A percentile compares a stretch with the other conserved stretches of the same genome.
Conservation (phyloP, 306 rosid genomes). For the Abrus precatorius region DNA sequence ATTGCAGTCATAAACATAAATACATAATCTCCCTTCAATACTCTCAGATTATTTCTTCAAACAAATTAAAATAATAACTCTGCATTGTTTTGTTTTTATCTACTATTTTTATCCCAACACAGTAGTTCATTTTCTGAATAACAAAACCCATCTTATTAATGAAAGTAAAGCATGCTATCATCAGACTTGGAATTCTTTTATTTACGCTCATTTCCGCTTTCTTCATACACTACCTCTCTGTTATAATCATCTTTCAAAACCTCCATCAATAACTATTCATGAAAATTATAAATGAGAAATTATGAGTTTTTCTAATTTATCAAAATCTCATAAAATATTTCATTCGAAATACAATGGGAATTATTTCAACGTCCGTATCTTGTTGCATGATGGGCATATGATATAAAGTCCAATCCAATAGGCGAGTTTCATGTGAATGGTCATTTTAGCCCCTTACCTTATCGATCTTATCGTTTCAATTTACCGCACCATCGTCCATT, state of each 20-base stretch:
- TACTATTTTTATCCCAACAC: not conserved
- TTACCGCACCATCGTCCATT: slow-evolving; percentile 6
- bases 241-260: not conserved
- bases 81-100: not conserved
- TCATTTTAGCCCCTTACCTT: slow-evolving; percentile 16
- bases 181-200: not conserved
- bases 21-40: not conserved
- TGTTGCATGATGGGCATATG: not conserved
- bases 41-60: not conserved
- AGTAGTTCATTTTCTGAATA: slow-evolving; percentile 17
- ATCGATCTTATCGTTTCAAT: slow-evolving; percentile 38
- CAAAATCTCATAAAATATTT: too few relatives aligned
- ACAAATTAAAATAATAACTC: not conserved
- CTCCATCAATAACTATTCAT: not conserved
- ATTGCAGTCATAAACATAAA: not conserved
- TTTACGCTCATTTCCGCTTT: not conserved
- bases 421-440: slow-evolving; percentile 30
- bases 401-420: not conserved
- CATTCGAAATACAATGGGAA: not conserved
- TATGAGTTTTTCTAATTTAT: too few relatives aligned
- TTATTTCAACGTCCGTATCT: not conserved
- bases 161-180: slow-evolving; percentile 43
- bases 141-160: not conserved
- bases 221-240: not conserved
- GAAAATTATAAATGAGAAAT: not conserved